Conservation (phyloP, 2,329 filamentous ascomycete species). For the Mollisia scopiformis region DNA sequence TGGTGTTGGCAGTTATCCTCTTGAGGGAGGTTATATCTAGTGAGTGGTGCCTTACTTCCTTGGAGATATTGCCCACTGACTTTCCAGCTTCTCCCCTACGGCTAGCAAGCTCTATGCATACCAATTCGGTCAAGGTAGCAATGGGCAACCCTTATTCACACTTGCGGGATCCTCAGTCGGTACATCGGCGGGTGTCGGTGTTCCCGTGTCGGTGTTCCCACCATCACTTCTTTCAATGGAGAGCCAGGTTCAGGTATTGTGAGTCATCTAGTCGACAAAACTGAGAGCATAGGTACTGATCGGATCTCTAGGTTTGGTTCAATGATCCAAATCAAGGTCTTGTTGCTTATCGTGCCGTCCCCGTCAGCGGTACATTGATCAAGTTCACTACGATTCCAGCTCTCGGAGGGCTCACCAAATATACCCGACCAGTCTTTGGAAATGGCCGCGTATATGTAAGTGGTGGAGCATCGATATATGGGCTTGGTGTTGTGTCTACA, state of each 20-base stretch:
- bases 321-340: slow-evolving; percentile 45
- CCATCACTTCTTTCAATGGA: slow-evolving; percentile 3
- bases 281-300: no score
- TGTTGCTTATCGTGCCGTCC: slow-evolving; percentile 54
- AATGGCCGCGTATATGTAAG: slow-evolving; percentile 56
- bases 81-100: background rate
- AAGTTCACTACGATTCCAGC: slow-evolving; percentile 43
- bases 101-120: background rate
- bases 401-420: slow-evolving; percentile 56
- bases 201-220: no score
- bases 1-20: slow-evolving; percentile 5
- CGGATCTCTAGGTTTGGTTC: no score
- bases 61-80: no score
- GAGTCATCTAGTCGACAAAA: no score
- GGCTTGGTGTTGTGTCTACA: background rate
- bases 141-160: slow-evolving; percentile 1
- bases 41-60: no score
- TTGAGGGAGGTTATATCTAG: slow-evolving; percentile 9
- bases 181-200: background rate
- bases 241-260: slow-evolving; percentile 8
- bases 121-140: background rate
- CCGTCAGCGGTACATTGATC: slow-evolving; percentile 45
- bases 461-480: slow-evolving; percentile 37
- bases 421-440: slow-evolving; percentile 58
- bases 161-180: background rate